Evolutionary conservation across 768 basidiomycete species (phyloP).

Genomic region (Pulveroboletus sp.): DNA sequence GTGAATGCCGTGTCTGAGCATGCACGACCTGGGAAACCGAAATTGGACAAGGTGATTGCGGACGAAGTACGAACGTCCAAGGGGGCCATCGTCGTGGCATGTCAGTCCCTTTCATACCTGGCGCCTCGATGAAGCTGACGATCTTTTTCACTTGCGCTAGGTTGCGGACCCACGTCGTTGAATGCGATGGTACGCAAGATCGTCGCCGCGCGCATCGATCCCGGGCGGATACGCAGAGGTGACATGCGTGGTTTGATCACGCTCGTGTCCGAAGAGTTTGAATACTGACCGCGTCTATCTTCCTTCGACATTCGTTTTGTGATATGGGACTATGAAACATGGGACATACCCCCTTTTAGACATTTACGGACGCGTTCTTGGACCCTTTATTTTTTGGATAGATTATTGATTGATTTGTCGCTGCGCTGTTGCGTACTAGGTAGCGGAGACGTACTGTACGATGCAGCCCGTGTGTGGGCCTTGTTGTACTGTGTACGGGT

Average conservation of each 20-base stretch:
- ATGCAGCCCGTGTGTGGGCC: background rate
- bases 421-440: background rate
- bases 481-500: background rate
- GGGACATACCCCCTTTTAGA: background rate
- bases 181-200: constrained; percentile 67
- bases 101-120: constrained; percentile 40
- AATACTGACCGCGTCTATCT: constrained; percentile 40
- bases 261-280: constrained; percentile 68
- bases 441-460: too few relatives aligned
- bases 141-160: constrained; percentile 30
- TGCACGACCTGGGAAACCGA: constrained; percentile 65
- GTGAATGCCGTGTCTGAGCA: constrained; percentile 59
- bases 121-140: background rate
- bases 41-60: constrained; percentile 55
- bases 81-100: constrained; percentile 64
- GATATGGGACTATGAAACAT: background rate
- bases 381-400: background rate
- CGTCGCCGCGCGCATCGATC: constrained; percentile 59
- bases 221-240: constrained; percentile 47
- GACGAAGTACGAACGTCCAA: constrained; percentile 59
- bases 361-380: background rate
- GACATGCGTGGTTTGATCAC: constrained; percentile 58
- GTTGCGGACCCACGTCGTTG: constrained; percentile 71
- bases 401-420: background rate
- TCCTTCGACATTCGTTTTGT: constrained; percentile 6